A percentile compares a stretch with the other conserved stretches of the same genome.
Conservation (phyloP, 345 rosid genomes). For the Eutrema yunnanense region DNA sequence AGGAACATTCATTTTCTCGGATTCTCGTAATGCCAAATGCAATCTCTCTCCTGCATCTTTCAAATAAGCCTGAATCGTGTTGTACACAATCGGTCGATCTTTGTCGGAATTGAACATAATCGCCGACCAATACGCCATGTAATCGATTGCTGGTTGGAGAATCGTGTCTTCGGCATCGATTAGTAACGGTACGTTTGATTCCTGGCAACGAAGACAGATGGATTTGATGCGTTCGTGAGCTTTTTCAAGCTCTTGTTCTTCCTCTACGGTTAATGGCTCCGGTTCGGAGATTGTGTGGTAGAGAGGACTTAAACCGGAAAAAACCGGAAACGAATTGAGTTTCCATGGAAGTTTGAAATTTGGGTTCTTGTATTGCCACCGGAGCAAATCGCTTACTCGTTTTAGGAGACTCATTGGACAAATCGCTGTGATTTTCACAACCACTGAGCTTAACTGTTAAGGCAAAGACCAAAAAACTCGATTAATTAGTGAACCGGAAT, state of each 20-base stretch:
- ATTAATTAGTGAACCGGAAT: not conserved
- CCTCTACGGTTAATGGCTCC: constrained; percentile 49
- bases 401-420: constrained; percentile 52
- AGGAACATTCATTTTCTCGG: constrained; percentile 51
- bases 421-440: constrained; percentile 68
- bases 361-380: constrained; percentile 79
- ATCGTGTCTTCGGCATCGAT: constrained; percentile 79
- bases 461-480: not conserved
- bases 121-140: constrained; percentile 61
- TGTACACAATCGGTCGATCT: constrained; percentile 46
- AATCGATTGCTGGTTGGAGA: constrained; percentile 84
- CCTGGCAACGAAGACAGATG: constrained; percentile 44
- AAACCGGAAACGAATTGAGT: constrained; percentile 49
- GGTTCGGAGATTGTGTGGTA: constrained; percentile 66
- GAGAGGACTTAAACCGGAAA: constrained; percentile 60
- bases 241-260: constrained; percentile 49
- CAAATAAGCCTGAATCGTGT: constrained; percentile 74
- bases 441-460: constrained; percentile 63
- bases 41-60: constrained; percentile 75
- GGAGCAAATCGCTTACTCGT: constrained; percentile 62
- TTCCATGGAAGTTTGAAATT: constrained; percentile 73
- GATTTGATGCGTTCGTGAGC: constrained; percentile 45
- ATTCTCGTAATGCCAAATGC: constrained; percentile 42
- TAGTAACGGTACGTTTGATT: constrained; percentile 44
- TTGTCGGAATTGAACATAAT: constrained; percentile 36